phyloP scores from a whole-genome alignment of 2,329 filamentous ascomycete genomes.

The Dothistroma pini region DNA sequence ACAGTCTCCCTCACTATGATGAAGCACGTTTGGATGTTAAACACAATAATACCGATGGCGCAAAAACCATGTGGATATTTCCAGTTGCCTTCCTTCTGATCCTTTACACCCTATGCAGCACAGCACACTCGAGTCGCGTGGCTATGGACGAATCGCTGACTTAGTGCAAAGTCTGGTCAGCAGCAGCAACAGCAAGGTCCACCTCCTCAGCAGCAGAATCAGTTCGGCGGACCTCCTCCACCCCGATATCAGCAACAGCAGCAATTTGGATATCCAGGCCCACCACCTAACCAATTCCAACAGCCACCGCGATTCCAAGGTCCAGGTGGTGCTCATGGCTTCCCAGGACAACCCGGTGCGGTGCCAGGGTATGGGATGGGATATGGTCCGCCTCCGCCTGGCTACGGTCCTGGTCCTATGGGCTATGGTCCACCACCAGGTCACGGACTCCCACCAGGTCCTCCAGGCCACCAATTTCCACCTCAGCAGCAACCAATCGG shows the following conservation, averaged over 20 bases:
- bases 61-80: slow-evolving; percentile 94
- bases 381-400: slow-evolving; percentile 61
- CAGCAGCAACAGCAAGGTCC: slow-evolving; percentile 34
- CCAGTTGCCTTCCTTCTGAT: slow-evolving; percentile 99
- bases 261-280: slow-evolving; percentile 38
- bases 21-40: slow-evolving; percentile 98
- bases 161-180: slow-evolving; percentile 26
- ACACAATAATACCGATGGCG: slow-evolving; percentile 80
- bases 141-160: slow-evolving; percentile 1
- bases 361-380: slow-evolving; percentile 55
- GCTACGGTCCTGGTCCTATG: slow-evolving; percentile 21
- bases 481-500: slow-evolving; percentile 51
- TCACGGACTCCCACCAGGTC: slow-evolving; percentile 57
- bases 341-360: slow-evolving; percentile 41
- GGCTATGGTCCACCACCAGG: slow-evolving; percentile 41
- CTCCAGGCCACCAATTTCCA: slow-evolving; percentile 37
- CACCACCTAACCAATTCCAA: slow-evolving; percentile 39
- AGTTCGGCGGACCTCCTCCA: slow-evolving; percentile 37
- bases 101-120: slow-evolving; percentile 9
- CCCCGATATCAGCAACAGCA: slow-evolving; percentile 36
- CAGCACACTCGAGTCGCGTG: slow-evolving; percentile 7
- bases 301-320: slow-evolving; percentile 49
- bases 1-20: slow-evolving; percentile 57
- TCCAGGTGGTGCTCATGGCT: slow-evolving; percentile 42
- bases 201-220: slow-evolving; percentile 38